Base-by-base conservation (phyloP, 2,329 filamentous ascomycete genomes). In the Huntiella savannae region DNA sequence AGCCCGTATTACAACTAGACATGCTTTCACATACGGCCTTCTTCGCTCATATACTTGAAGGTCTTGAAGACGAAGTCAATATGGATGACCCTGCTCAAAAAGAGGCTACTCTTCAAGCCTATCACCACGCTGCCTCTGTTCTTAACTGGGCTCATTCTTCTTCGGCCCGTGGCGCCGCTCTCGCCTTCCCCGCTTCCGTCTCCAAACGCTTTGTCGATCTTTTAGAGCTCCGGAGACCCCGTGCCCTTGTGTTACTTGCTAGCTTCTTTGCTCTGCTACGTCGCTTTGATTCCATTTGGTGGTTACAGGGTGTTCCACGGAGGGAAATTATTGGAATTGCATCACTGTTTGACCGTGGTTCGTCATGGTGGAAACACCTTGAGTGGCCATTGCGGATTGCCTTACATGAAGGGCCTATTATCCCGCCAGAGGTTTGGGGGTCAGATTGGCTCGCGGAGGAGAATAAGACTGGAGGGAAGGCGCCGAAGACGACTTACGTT, bases 241-340 rank as follows among this genome's bases (percentile, higher is more conserved):
- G 76, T 10, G 74, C 76, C 1, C 63, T 81, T 22, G 69, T 71
- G 32, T 74, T 79, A 33, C 65, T 80, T 1, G 76, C 75, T 5
- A 76, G 73, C 56, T 81, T 79, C 57, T 79, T 79, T 54, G 76
- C 74, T 22, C 61, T 79, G 34, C 63, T 82, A 40, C 77, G 77
- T 55, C 68, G 68, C 33, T 63, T 79, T 51, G 71, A 78, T 50
- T 59, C 65, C 12, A 63, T 76, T 12, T 84, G 79, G 79, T 84
- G 79, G 79, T 62, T 82, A 22, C 68, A 75, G 15, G 76, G 78
- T 35, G 77, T 80, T 54, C 71, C 77, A 5, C 68, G 70, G 12
- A 69, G 74, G 47, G 74, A 83, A 53, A 72, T 83, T 12, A 70
- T 74, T 55, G 76, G 77, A 15, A 67, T 81, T 17, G 67, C 75